Evolutionary conservation across 306 rosid species (phyloP).

Genomic region (Chamaecrista fasciculata): DNA sequence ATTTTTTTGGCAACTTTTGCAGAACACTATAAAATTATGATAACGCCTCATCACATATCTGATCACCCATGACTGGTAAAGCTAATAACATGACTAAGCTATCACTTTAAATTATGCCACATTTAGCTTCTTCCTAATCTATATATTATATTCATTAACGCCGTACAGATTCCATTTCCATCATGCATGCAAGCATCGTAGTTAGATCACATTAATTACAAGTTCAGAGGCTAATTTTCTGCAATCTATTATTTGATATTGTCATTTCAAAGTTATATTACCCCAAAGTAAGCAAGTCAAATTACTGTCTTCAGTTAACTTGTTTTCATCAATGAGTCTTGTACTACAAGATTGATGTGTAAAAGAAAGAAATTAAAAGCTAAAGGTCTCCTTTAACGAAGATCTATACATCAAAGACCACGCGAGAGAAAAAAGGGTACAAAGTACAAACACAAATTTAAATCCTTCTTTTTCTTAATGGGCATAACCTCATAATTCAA

Average conservation of each 20-base stretch:
- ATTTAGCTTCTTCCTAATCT: constrained; percentile 19
- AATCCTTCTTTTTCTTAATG: constrained; percentile 25
- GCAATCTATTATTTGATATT: too few relatives aligned
- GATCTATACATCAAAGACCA: constrained; percentile 30
- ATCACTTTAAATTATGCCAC: constrained; percentile 17
- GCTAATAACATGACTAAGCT: constrained; percentile 36
- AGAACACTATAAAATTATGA: constrained; percentile 19
- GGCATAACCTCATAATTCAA: not conserved
- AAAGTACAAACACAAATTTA: too few relatives aligned
- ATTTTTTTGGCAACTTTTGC: constrained; percentile 34
- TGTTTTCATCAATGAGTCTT: constrained; percentile 43
- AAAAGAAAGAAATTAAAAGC: constrained; percentile 45
- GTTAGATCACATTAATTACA: too few relatives aligned
- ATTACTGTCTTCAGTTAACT: too few relatives aligned
- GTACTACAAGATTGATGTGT: constrained; percentile 38
- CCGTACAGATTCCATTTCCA: not conserved
- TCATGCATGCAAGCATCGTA: not conserved
- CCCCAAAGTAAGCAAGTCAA: too few relatives aligned
- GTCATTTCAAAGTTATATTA: too few relatives aligned
- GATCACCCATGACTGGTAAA: constrained; percentile 35
- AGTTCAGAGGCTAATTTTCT: too few relatives aligned
- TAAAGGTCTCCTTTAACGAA: constrained; percentile 34
- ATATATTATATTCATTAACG: constrained; percentile 1
- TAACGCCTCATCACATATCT: not conserved
- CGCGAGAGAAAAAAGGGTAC: not conserved